A percentile compares a stretch with the other conserved stretches of the same genome.
These are phyloP conservation scores for Escovopsis sp. DNA, from an alignment of 2,329 filamentous ascomycete species.

Conservation along the genomic window DNA sequence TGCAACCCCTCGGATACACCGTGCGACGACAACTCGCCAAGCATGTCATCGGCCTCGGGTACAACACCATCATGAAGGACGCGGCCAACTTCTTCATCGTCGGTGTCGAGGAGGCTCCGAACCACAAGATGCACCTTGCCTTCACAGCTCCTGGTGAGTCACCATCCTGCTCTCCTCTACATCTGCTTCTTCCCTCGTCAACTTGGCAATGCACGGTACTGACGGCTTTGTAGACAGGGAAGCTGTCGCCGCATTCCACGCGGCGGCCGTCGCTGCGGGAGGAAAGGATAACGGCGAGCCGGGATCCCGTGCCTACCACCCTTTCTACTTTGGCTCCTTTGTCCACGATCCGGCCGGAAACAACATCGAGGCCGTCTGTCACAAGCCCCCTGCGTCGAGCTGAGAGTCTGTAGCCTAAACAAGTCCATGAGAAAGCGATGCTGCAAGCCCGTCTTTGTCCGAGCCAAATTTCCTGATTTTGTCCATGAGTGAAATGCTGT, in stretches of 20 bases:
- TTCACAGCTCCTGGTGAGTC: slow-evolving; percentile 18
- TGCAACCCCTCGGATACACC: slow-evolving; percentile 22
- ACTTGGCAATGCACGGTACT: background rate
- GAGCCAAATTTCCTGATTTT: no score
- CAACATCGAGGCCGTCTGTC: slow-evolving; percentile 25
- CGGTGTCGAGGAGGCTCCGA: slow-evolving; percentile 4
- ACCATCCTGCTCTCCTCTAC: no score
- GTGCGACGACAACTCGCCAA: slow-evolving; percentile 14
- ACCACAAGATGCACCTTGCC: slow-evolving; percentile 14
- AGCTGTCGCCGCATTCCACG: slow-evolving; percentile 27
- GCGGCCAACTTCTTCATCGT: slow-evolving; percentile 19
- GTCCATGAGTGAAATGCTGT: no score
- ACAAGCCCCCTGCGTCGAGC: background rate
- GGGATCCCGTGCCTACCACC: slow-evolving; percentile 24
- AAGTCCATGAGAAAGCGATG: background rate
- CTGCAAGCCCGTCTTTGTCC: no score
- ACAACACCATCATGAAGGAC: slow-evolving; percentile 8
- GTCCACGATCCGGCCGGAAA: slow-evolving; percentile 30
- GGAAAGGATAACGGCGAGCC: slow-evolving; percentile 29
- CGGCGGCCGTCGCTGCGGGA: slow-evolving; percentile 21
- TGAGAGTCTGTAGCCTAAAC: background rate
- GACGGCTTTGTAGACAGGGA: slow-evolving; percentile 16
- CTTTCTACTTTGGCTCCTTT: slow-evolving; percentile 31
- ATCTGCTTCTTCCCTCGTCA: background rate
- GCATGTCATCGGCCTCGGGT: slow-evolving; percentile 18